Percentiles rank a stretch among this genome's conserved stretches.
Evolutionary conservation across 495 filamentous ascomycete genomes (phyloP).

Genomic region (Ramalina peruviana): DNA sequence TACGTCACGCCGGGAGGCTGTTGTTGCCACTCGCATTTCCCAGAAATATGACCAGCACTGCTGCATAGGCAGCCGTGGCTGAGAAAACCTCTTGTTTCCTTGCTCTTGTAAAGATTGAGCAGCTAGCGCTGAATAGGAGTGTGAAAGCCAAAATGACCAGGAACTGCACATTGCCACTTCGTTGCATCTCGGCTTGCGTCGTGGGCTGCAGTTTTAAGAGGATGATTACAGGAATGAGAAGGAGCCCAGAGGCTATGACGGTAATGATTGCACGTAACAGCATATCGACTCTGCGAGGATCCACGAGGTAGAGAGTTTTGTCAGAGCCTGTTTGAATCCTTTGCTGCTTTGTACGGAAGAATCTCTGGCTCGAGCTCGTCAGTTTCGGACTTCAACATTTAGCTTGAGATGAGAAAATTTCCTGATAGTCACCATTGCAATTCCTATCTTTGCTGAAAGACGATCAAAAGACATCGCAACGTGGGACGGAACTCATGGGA

Average conservation of each 20-base stretch:
- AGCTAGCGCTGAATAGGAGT: conserved; percentile 12
- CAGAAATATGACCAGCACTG: conserved; percentile 18
- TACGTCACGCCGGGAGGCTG: no score
- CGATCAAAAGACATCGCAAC: no score
- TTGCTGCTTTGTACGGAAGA: conserved; percentile 2
- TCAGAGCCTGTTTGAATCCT: background rate
- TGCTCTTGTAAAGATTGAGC: conserved; percentile 12
- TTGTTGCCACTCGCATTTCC: conserved; percentile 5
- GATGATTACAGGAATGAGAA: conserved; percentile 5
- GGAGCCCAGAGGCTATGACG: background rate
- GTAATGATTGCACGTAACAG: background rate
- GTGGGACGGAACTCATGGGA: no score
- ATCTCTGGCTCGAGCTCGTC: background rate
- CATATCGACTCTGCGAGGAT: conserved; percentile 1
- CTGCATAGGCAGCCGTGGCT: conserved; percentile 17
- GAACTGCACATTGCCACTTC: conserved; percentile 2
- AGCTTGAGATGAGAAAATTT: no score
- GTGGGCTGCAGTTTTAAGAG: conserved; percentile 1
- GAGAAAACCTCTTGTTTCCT: conserved; percentile 17
- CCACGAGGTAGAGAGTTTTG: background rate
- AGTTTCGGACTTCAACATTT: background rate
- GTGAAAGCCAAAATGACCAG: conserved; percentile 8
- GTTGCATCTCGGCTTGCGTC: background rate
- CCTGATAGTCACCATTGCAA: no score
- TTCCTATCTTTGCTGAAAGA: no score